Evolutionary conservation across 2,329 filamentous ascomycete species (phyloP), one percentile per base, ranked within the genome.

Genomic region (Madurella mycetomatis): DNA sequence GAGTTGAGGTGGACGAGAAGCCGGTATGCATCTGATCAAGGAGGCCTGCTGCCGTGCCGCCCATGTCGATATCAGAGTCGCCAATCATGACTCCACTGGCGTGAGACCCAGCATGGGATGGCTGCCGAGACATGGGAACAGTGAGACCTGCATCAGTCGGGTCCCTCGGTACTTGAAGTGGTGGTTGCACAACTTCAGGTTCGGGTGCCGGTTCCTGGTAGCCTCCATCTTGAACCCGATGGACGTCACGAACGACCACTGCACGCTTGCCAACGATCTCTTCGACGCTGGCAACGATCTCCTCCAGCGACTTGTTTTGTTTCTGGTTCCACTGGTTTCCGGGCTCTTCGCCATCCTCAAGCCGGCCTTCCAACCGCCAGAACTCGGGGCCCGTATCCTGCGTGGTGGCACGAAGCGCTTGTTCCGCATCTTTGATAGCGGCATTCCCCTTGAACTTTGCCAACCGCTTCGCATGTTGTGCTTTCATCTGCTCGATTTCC

Each of bases 401-500:
- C 1, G 82, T 77, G 1, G 87, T 80, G 51, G 79, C 79, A 34
- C 89, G 83, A 52, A 97, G 75, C 55, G 88, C 83, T 62, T 86
- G 82, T 70, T 96, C 92, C 1, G 90, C 87, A 53, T 82, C 77
- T 62, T 84, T 85, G 47, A 95, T 77, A 0, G 84, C 71, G 8
- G 87, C 86, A 51, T 83, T 85, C 52, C 83, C 81, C 68, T 86
- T 86, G 63, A 96, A 81, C 60, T 85, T 86, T 19, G 84, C 83
- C 73, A 97, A 81, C 54, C 85, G 81, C 64, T 83, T 84, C 2
- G 83, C 85, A 69, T 99, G 92, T 30, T 87, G 83, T 34, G 81
- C 82, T 70, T 90, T 90, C 81, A 97, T 85, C 62, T 83, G 85
- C 62, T 92, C 87, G 52, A 97, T 90, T 64, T 97, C 92, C 1